phyloP scores from a whole-genome alignment of 345 rosid species.

The Brassica rapa region DNA sequence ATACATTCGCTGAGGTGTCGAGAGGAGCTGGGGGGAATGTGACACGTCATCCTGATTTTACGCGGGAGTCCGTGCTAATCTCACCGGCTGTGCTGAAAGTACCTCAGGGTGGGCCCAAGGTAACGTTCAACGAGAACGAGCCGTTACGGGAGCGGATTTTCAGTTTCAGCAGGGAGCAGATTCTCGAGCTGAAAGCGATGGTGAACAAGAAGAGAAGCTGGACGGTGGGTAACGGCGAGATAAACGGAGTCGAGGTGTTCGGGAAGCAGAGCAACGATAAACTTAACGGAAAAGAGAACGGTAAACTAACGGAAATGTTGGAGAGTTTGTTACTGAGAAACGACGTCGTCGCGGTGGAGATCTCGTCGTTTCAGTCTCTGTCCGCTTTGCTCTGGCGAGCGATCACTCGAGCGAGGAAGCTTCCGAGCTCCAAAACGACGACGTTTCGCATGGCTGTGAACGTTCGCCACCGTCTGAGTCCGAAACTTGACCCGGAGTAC shows the following conservation, averaged over 20 bases:
- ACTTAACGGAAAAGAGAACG: slow-evolving; percentile 35
- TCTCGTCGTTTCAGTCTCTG: slow-evolving; percentile 88
- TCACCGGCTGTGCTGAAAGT: slow-evolving; percentile 65
- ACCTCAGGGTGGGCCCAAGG: slow-evolving; percentile 75
- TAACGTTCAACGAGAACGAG: slow-evolving; percentile 65
- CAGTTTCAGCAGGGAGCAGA: slow-evolving; percentile 78
- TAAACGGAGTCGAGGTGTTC: slow-evolving; percentile 44
- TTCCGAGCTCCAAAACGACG: slow-evolving; percentile 52
- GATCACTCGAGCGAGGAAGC: slow-evolving; percentile 83
- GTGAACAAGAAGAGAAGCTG: slow-evolving; percentile 45
- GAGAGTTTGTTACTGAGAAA: slow-evolving; percentile 45
- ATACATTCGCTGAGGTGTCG: slow-evolving; percentile 72
- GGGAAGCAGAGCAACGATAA: slow-evolving; percentile 72
- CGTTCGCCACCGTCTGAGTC: slow-evolving; percentile 73
- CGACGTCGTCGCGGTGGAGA: slow-evolving; percentile 51
- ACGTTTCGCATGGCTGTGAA: slow-evolving; percentile 96
- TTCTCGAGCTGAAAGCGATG: slow-evolving; percentile 60
- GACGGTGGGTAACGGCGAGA: slow-evolving; percentile 32
- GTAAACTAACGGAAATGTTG: slow-evolving; percentile 44
- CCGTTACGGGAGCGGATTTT: slow-evolving; percentile 79
- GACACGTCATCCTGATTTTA: slow-evolving; percentile 59
- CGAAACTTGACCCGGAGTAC: slow-evolving; percentile 65
- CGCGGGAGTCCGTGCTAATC: slow-evolving; percentile 63
- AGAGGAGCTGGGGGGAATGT: slow-evolving; percentile 46
- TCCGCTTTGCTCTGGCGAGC: slow-evolving; percentile 78